These are phyloP conservation scores for Boletus rufocinnamomeus DNA, from an alignment of 768 basidiomycete species.

Conservation along the genomic window DNA sequence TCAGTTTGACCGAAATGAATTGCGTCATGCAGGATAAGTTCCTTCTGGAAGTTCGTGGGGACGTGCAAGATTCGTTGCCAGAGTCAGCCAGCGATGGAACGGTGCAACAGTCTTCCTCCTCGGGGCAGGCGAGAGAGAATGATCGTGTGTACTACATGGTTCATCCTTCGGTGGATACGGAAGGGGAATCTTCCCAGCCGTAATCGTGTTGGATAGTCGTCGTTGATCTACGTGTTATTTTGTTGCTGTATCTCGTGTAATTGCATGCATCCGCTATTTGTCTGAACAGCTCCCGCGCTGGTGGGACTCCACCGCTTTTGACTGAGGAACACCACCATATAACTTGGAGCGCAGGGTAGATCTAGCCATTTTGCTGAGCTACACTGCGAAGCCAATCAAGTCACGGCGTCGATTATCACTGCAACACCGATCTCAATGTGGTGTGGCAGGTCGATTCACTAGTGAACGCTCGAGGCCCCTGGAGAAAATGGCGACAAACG, in stretches of 20 bases:
- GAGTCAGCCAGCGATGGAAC: constrained; percentile 63
- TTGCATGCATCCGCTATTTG: constrained; percentile 1
- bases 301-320: not conserved
- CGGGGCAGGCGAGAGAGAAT: constrained; percentile 53
- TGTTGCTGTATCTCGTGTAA: constrained; percentile 13
- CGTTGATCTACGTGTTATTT: constrained; percentile 13
- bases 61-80: constrained; percentile 76
- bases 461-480: not conserved
- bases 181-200: constrained; percentile 44
- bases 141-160: constrained; percentile 86
- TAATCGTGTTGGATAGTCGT: constrained; percentile 9
- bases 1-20: constrained; percentile 4
- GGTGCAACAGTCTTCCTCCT: constrained; percentile 47
- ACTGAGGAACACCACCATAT: not conserved
- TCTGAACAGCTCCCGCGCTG: constrained; percentile 4
- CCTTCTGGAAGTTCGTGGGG: constrained; percentile 79
- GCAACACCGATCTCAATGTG: constrained; percentile 4
- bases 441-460: not conserved
- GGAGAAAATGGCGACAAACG: constrained; percentile 32
- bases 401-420: not conserved
- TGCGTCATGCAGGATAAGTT: constrained; percentile 65
- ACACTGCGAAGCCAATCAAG: too few species aligned
- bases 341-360: not conserved
- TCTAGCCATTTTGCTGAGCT: not conserved
- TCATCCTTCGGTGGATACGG: constrained; percentile 83